These are phyloP conservation scores for Backusella tuberculispora DNA, from an alignment of 192 early-diverging fungal genomes.

Conservation along the genomic window DNA sequence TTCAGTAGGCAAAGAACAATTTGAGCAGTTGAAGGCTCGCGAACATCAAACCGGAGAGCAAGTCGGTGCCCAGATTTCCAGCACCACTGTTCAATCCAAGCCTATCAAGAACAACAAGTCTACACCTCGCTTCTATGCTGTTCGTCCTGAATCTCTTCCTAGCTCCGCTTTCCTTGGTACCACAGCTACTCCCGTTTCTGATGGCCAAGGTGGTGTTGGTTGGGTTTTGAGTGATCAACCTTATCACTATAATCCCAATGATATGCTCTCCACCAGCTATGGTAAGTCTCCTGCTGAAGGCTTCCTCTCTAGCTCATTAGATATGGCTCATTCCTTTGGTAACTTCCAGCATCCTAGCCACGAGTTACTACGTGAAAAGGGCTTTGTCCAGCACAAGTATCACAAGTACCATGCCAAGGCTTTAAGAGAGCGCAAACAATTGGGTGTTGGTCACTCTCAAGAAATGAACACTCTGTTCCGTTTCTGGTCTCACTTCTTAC, in stretches of 20 bases:
- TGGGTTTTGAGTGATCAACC: slow-evolving; percentile 77
- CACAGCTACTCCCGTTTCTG: slow-evolving; percentile 28
- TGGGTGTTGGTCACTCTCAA: slow-evolving; percentile 87
- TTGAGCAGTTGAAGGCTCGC: slow-evolving; percentile 53
- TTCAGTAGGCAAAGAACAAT: slow-evolving; percentile 62
- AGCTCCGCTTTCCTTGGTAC: slow-evolving; percentile 31
- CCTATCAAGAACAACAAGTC: slow-evolving; percentile 43
- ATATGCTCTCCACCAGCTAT: slow-evolving; percentile 49
- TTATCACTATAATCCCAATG: slow-evolving; percentile 60
- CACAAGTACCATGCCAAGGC: slow-evolving; percentile 93
- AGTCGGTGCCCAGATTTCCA: slow-evolving; percentile 19
- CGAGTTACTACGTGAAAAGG: slow-evolving; percentile 93
- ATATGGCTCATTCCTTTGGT: slow-evolving; percentile 62
- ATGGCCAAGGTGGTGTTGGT: slow-evolving; percentile 74
- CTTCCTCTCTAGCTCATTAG: slow-evolving; percentile 50
- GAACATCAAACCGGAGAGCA: slow-evolving; percentile 32
- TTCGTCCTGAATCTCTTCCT: slow-evolving; percentile 44
- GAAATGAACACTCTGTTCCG: slow-evolving; percentile 96
- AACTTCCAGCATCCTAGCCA: slow-evolving; percentile 88
- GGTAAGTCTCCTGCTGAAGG: slow-evolving; percentile 37
- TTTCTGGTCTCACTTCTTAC: slow-evolving; percentile 98
- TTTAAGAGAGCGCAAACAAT: slow-evolving; percentile 88
- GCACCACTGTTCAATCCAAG: slow-evolving; percentile 20
- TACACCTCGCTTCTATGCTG: slow-evolving; percentile 56
- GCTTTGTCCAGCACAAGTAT: slow-evolving; percentile 98